A percentile compares a stretch with the other conserved stretches of the same genome.
Evolutionary conservation across 2,329 filamentous ascomycete species (phyloP).

Genomic region (Pyrenochaeta sp.): DNA sequence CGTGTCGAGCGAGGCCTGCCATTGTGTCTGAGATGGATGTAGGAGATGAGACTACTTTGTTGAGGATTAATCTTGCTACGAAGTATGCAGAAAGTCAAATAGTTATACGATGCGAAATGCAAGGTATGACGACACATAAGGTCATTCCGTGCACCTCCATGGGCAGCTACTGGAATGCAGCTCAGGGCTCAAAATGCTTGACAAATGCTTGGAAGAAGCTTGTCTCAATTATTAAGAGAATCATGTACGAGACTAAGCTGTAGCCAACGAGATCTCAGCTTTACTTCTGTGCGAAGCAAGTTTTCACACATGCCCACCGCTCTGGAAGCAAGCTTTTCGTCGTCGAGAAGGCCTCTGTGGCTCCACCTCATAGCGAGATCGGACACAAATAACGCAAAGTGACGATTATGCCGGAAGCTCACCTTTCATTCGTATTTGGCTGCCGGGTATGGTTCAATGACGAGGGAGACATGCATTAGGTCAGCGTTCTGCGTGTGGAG

Average conservation of each 20-base stretch:
- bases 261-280: not conserved
- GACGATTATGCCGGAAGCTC: not conserved
- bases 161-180: constrained; percentile 1
- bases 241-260: not conserved
- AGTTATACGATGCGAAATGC: not conserved
- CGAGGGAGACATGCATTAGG: not conserved
- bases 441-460: not conserved
- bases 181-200: constrained; percentile 32
- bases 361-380: not conserved
- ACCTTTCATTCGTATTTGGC: not conserved
- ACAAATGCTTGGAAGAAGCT: constrained; percentile 40
- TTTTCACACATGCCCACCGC: not conserved
- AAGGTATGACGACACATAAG: constrained; percentile 20
- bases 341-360: not conserved
- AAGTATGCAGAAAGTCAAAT: not conserved
- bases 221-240: constrained; percentile 21
- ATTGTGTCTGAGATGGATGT: constrained; percentile 41
- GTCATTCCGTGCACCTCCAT: constrained; percentile 3
- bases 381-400: not conserved
- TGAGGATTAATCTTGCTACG: not conserved
- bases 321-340: not conserved
- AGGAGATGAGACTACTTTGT: not conserved
- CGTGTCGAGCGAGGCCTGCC: constrained; percentile 60
- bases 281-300: not conserved
- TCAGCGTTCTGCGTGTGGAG: not conserved